Conservation (phyloP, 2,329 filamentous ascomycete species). For the Cladophialophora yegresii region DNA sequence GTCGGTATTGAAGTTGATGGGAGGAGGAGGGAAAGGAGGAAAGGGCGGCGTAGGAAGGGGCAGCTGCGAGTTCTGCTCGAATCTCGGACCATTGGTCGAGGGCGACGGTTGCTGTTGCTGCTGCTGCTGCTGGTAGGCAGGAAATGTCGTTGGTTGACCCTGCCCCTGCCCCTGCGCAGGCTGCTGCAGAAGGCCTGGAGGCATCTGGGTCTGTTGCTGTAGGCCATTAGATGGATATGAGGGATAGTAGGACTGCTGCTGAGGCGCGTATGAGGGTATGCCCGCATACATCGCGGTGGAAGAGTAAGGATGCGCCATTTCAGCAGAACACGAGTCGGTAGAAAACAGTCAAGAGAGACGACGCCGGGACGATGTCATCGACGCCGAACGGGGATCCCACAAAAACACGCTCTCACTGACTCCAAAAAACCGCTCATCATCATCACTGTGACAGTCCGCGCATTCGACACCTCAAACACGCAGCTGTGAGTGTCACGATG, state of each 20-base stretch:
- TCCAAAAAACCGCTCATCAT: conserved; percentile 17
- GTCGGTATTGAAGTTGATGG: conserved; percentile 33
- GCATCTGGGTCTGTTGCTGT: conserved; percentile 35
- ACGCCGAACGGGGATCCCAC: conserved; percentile 9
- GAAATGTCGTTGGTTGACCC: conserved; percentile 3
- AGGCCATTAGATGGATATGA: conserved; percentile 35
- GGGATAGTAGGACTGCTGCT: conserved; percentile 36
- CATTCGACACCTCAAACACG: conserved; percentile 2
- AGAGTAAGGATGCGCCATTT: conserved; percentile 45
- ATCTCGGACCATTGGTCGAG: conserved; percentile 20
- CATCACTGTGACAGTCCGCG: conserved; percentile 24
- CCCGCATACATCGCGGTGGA: conserved; percentile 38
- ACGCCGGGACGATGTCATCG: conserved; percentile 12
- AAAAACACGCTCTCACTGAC: conserved; percentile 18
- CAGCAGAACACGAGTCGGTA: conserved; percentile 27
- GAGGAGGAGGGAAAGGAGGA: conserved; percentile 35
- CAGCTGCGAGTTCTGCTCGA: conserved; percentile 34
- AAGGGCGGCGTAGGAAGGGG: conserved; percentile 36
- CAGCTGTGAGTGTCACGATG: conserved; percentile 3
- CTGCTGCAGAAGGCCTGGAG: conserved; percentile 28
- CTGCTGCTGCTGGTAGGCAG: conserved; percentile 10
- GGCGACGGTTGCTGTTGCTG: conserved; percentile 18
- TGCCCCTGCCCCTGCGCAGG: conserved; percentile 16
- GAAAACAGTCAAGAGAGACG: conserved; percentile 15
- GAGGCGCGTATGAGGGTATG: conserved; percentile 38